These are phyloP conservation scores for Coemansia sp. DNA, from an alignment of 192 early-diverging fungal species.

Conservation along the genomic window DNA sequence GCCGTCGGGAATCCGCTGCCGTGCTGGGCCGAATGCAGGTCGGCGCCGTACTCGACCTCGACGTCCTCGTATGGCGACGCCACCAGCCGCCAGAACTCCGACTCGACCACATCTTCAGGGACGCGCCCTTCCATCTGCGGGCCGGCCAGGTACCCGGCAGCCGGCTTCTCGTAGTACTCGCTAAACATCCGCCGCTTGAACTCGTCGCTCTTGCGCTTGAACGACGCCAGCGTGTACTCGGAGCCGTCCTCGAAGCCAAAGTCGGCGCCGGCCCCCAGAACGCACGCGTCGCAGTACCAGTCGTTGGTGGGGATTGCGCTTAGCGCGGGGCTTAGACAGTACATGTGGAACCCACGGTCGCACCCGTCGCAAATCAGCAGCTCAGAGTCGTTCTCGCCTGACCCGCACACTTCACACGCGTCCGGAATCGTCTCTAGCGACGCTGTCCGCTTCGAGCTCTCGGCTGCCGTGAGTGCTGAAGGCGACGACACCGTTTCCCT, in stretches of 20 bases:
- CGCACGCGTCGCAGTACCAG: conserved; percentile 88
- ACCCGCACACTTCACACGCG: conserved; percentile 40
- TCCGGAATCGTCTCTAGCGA: conserved; percentile 42
- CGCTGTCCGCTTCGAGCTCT: conserved; percentile 1
- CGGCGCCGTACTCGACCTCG: conserved; percentile 96
- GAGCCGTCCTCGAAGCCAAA: conserved; percentile 93
- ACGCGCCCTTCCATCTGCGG: conserved; percentile 42
- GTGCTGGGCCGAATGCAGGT: conserved; percentile 85
- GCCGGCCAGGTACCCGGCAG: conserved; percentile 6
- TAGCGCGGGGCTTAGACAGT: conserved; percentile 73
- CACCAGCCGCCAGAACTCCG: conserved; percentile 92
- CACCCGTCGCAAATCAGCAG: conserved; percentile 89
- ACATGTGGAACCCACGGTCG: conserved; percentile 77
- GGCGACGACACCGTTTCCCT: conserved; percentile 17
- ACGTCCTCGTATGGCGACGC: conserved; percentile 83
- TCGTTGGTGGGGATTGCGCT: conserved; percentile 59
- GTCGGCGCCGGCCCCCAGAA: conserved; percentile 73
- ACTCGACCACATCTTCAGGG: conserved; percentile 77
- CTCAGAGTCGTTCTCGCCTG: conserved; percentile 56
- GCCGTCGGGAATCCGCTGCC: conserved; percentile 88
- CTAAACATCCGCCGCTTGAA: conserved; percentile 82
- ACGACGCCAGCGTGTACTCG: conserved; percentile 71
- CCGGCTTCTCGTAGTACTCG: conserved; percentile 36
- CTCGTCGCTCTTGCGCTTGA: conserved; percentile 71
- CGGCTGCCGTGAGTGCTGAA: background rate